Conservation (phyloP, 768 basidiomycete genomes). For the Dioszegia hungarica region DNA sequence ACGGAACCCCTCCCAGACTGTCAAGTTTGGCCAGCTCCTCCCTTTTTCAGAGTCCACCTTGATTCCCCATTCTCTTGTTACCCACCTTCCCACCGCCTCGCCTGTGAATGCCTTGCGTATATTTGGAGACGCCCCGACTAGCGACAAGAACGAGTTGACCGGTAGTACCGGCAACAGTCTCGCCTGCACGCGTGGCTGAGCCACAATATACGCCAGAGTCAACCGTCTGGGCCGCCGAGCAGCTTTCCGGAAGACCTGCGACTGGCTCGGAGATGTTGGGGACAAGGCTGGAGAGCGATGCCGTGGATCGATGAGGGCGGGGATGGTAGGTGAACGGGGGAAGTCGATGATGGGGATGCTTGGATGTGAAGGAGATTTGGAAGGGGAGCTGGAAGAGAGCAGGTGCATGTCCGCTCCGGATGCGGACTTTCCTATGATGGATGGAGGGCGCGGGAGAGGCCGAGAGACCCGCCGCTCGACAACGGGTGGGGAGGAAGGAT, state of each 20-base stretch:
- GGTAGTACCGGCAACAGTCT: conserved; percentile 31
- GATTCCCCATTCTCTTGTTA: conserved; percentile 40
- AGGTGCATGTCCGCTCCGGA: conserved; percentile 7
- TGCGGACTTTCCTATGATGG: neutral
- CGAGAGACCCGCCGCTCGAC: conserved; percentile 9
- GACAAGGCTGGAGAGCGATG: neutral
- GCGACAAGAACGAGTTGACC: conserved; percentile 42
- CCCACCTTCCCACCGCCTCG: conserved; percentile 44
- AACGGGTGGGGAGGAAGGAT: neutral
- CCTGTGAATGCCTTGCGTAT: conserved; percentile 38
- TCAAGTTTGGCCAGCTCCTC: conserved; percentile 43
- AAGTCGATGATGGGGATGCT: conserved; percentile 12
- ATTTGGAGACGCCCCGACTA: conserved; percentile 26
- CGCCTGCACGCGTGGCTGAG: conserved; percentile 25
- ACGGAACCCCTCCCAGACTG: conserved; percentile 49
- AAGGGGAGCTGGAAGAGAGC: conserved; percentile 3
- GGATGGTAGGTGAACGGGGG: conserved; percentile 22
- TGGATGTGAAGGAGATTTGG: neutral
- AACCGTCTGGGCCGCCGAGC: neutral
- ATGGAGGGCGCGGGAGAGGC: conserved; percentile 24
- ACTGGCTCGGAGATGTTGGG: conserved; percentile 1
- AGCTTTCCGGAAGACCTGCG: conserved; percentile 3
- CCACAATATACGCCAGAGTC: conserved; percentile 15
- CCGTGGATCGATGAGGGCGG: conserved; percentile 3
- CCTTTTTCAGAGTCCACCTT: conserved; percentile 24